Evolutionary conservation across 2,329 filamentous ascomycete genomes (phyloP).

Genomic region (Aspergillus caelatus): DNA sequence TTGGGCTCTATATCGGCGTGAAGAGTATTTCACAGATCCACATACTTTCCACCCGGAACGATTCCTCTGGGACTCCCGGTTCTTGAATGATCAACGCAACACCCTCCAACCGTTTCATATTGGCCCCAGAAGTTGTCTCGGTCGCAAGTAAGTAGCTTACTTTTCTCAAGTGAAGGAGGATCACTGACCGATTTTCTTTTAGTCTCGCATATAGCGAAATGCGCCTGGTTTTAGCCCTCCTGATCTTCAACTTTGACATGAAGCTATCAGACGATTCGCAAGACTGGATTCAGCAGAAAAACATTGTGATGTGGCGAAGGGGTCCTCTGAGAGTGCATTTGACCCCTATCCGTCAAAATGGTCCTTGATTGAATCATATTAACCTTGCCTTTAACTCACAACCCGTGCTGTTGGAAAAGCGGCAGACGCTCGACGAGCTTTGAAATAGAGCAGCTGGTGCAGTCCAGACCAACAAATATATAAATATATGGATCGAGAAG

Average conservation of each 20-base stretch:
- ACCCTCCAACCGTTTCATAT: slow-evolving; percentile 54
- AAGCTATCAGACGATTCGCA: slow-evolving; percentile 40
- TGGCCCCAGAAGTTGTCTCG: slow-evolving; percentile 56
- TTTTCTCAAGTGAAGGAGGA: too few species aligned
- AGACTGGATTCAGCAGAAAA: slow-evolving; percentile 45
- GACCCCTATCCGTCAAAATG: slow-evolving; percentile 25
- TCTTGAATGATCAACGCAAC: slow-evolving; percentile 46
- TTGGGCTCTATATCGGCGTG: slow-evolving; percentile 49
- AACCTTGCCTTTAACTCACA: too few species aligned
- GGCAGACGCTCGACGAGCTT: too few species aligned
- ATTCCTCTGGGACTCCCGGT: slow-evolving; percentile 32
- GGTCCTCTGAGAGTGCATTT: slow-evolving; percentile 39
- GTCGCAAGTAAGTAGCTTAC: slow-evolving; percentile 47
- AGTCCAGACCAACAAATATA: too few species aligned
- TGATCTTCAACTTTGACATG: slow-evolving; percentile 56
- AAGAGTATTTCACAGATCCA: slow-evolving; percentile 50
- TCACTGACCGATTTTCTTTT: neutral
- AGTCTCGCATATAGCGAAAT: slow-evolving; percentile 57
- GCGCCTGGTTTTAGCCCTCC: slow-evolving; percentile 51
- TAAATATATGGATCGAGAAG: too few species aligned
- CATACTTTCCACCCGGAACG: slow-evolving; percentile 53
- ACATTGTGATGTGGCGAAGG: slow-evolving; percentile 49
- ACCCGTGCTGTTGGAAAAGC: too few species aligned
- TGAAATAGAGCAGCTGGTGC: too few species aligned
- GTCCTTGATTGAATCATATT: neutral